Percentiles rank a stretch among this genome's conserved stretches.
Conservation (phyloP, 768 basidiomycete genomes). For the Leccinellum albellum region DNA sequence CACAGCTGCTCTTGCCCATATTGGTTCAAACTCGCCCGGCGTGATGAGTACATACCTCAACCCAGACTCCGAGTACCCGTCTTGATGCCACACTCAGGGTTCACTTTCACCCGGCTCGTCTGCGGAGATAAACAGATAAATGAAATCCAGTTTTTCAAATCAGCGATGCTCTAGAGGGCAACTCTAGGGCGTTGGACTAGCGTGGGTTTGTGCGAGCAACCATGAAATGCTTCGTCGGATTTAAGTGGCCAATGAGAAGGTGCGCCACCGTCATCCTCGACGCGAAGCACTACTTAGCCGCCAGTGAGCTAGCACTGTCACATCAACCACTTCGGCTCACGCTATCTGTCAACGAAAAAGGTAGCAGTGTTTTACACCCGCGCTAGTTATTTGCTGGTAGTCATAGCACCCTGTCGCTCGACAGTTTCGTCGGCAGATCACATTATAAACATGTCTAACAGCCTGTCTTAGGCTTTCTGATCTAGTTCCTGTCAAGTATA, state of each 20-base stretch:
- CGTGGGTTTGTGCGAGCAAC: slow-evolving; percentile 1
- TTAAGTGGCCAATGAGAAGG: slow-evolving; percentile 11
- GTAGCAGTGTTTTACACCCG: neutral
- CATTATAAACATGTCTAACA: too few relatives aligned
- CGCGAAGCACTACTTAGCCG: neutral
- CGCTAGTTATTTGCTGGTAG: neutral
- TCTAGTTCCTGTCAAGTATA: neutral
- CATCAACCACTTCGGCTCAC: neutral
- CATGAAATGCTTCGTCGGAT: slow-evolving; percentile 5
- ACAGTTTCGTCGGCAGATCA: neutral
- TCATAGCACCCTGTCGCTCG: neutral
- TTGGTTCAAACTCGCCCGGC: slow-evolving; percentile 5
- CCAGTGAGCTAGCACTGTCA: slow-evolving; percentile 10
- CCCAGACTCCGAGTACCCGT: neutral
- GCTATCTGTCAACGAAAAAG: slow-evolving; percentile 3
- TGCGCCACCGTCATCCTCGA: neutral
- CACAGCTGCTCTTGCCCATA: neutral
- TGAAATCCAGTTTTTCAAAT: slow-evolving; percentile 8
- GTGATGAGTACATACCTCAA: slow-evolving; percentile 22
- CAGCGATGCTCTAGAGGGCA: slow-evolving; percentile 1
- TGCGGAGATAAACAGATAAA: slow-evolving; percentile 26
- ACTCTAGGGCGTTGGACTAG: neutral
- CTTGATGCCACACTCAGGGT: neutral
- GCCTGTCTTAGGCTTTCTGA: neutral
- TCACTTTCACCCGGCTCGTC: neutral